Base-by-base conservation (phyloP, 192 early-diverging fungal genomes). In the Backusella australiensis region DNA sequence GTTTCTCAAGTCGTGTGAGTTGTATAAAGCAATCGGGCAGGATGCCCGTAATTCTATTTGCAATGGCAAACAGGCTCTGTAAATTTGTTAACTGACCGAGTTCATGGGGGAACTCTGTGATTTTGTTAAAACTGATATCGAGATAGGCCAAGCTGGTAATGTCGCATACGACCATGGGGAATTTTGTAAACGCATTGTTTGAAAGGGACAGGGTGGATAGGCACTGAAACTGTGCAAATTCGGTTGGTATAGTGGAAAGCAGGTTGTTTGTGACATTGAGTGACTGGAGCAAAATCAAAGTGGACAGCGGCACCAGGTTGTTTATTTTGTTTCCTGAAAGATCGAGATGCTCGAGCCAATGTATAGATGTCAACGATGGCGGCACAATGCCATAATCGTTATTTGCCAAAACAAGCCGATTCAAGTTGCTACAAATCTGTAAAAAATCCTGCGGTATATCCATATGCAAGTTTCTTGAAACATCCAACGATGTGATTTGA, bases 371-470 rank as follows among this genome's bases (percentile, higher is more conserved):
- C 15, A 96, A 80, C 26, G 93, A 90, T 74, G 78, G 79, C 1
- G 95, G 96, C 6, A 95, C 87, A 21, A 85, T 78, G 39, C 85
- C 79, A 52, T 95, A 83, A 66, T 94, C 90, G 73, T 91, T 95
- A 5, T 90, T 85, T 12, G 90, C 81, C 79, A 97, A 87, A 2
- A 86, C 79, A 14, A 97, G 85, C 65, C 90, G 87, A 15, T 88
- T 83, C 39, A 96, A 75, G 34, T 84, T 86, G 21, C 78, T 87
- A 44, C 94, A 93, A 42, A 89, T 86, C 83, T 94, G 92, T 23
- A 92, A 88, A 80, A 97, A 94, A 75, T 96, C 94, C 38, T 90
- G 80, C 14, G 96, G 95, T 17, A 97, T 80, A 49, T 95, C 93
- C 70, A 97, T 86, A 53, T 92, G 85, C 19, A 91, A 88, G 80